Base-by-base conservation (phyloP, 331 rosid species). In the Erythrophleum ivorense region DNA sequence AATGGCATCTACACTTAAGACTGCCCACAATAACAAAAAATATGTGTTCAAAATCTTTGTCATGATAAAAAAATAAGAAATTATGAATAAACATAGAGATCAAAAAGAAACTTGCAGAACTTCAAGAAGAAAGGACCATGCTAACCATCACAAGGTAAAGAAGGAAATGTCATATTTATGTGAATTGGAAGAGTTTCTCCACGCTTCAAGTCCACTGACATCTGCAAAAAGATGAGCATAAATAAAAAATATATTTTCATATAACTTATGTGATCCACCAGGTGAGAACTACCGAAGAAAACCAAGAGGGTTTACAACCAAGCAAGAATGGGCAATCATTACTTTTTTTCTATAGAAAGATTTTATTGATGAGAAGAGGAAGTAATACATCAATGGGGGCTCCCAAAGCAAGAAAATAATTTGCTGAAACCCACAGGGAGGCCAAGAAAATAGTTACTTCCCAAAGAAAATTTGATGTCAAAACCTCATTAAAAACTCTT, bases 131-230 rank as follows among this genome's bases (percentile, higher is more conserved):
- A 74, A 77, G 55, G 65, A 72, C 5, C 13, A 70, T 54, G 40
- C 97, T 80, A 77, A 96, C 99, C 99, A 48, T 96, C 97, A 82
- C 98, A 96, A 76, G 99, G 99, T 80, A 96, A 85, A 36, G 98
- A 82, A 78, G 99, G 99, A 83, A 96, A 96, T 7, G 99, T 94
- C 87, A 94, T 87, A 83, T 96, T 96, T 78, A 96, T 88, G 82
- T 96, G 98, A 84, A 96, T 96, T 0, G 99, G 98, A 84, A 96
- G 99, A 77, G 89, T 96, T 82, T 94, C 99, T 75, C 99, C 98
- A 1, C 98, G 97, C 73, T 88, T 96, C 88, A 96, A 88, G 82
- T 96, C 99, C n/a, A 94, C 99, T 6, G 98, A 86, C 99, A 96
- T 96, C 99, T 96, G 89, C 83, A 79, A 75, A 75, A 75, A 78